Conservation (phyloP, 495 filamentous ascomycete genomes). For the Aspergillus wentii region DNA sequence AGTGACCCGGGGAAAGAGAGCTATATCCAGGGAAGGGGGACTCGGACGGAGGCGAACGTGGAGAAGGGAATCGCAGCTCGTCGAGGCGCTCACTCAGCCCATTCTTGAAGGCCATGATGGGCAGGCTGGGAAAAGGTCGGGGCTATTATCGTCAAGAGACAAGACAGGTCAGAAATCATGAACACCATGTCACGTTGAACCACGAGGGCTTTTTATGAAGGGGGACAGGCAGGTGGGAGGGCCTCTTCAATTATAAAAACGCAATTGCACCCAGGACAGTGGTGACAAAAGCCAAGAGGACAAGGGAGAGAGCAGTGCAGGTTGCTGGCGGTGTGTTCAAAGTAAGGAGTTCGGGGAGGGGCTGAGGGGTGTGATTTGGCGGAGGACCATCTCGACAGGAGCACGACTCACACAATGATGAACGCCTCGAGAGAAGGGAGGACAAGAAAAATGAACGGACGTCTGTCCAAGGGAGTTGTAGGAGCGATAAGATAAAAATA, state of each 20-base stretch:
- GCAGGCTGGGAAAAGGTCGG: slow-evolving; percentile 21
- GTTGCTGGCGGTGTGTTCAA: slow-evolving; percentile 34
- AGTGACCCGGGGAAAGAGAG: slow-evolving; percentile 62
- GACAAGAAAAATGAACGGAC: too few species aligned
- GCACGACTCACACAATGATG: slow-evolving; percentile 34
- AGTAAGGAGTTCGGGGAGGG: slow-evolving; percentile 39
- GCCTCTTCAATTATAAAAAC: slow-evolving; percentile 5
- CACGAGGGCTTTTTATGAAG: background rate
- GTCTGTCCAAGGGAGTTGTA: too few species aligned
- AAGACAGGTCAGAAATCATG: slow-evolving; percentile 20
- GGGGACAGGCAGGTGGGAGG: background rate
- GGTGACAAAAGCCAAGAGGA: slow-evolving; percentile 5
- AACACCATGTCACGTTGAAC: slow-evolving; percentile 3
- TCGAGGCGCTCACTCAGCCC: slow-evolving; percentile 63
- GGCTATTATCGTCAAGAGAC: slow-evolving; percentile 26
- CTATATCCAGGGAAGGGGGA: slow-evolving; percentile 65
- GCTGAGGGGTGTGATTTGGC: slow-evolving; percentile 35
- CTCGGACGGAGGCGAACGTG: slow-evolving; percentile 67
- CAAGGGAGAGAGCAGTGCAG: slow-evolving; percentile 8
- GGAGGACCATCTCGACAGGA: slow-evolving; percentile 29
- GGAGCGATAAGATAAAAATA: too few species aligned
- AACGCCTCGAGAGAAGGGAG: slow-evolving; percentile 42
- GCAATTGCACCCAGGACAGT: slow-evolving; percentile 9
- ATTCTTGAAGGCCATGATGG: slow-evolving; percentile 62
- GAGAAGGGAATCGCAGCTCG: slow-evolving; percentile 72